A percentile compares a stretch with the other conserved stretches of the same genome.
Conservation (phyloP, 257 asterid species). For the Solanum tarapatanum region DNA sequence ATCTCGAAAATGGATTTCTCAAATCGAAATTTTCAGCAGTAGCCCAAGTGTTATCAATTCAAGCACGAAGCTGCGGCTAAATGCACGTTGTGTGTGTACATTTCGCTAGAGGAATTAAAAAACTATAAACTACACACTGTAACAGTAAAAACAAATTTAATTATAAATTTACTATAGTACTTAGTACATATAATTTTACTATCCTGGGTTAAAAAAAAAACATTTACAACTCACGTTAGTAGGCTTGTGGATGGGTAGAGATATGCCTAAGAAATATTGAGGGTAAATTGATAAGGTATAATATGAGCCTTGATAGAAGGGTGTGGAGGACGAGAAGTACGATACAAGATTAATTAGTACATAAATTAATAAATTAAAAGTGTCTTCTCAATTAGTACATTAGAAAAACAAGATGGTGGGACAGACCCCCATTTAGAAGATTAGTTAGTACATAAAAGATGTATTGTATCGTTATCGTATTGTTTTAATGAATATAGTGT, state of each 20-base stretch:
- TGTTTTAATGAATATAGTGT: too few relatives aligned
- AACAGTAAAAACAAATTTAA: not conserved
- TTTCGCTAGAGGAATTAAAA: not conserved
- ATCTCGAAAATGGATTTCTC: not conserved
- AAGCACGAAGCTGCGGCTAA: not conserved
- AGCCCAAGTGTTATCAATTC: not conserved
- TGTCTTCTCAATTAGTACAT: not conserved
- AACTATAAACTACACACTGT: not conserved
- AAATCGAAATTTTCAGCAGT: not conserved
- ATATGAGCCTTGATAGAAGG: not conserved
- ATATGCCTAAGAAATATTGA: not conserved
- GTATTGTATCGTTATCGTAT: not conserved
- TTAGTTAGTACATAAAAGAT: not conserved
- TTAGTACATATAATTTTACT: not conserved
- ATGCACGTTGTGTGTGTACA: not conserved
- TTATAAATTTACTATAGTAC: not conserved
- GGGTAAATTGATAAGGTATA: too few relatives aligned
- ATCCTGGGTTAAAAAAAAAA: too few relatives aligned
- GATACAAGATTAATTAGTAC: too few relatives aligned
- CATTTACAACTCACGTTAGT: not conserved
- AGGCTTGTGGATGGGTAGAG: not conserved
- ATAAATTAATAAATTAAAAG: too few relatives aligned
- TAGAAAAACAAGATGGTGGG: not conserved
- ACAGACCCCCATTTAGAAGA: not conserved
- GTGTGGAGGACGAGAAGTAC: not conserved